Percentiles rank a stretch among this genome's conserved stretches.
phyloP scores from a whole-genome alignment of 768 basidiomycete genomes.

The Pisolithus tinctorius region DNA sequence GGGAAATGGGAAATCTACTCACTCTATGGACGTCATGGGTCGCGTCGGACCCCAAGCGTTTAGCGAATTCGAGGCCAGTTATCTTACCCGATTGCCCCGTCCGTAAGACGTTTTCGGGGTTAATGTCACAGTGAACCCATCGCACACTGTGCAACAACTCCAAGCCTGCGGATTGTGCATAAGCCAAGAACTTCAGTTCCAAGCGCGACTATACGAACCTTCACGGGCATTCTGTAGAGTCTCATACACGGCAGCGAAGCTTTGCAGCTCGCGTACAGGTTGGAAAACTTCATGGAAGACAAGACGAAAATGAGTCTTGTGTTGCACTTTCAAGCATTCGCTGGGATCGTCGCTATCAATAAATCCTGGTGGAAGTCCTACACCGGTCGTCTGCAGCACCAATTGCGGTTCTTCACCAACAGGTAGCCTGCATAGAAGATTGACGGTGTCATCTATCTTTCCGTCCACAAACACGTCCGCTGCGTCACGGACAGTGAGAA shows the following conservation, averaged over 20 bases:
- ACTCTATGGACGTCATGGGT: background rate
- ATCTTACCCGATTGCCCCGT: slow-evolving; percentile 1
- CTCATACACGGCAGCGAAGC: background rate
- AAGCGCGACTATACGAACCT: background rate
- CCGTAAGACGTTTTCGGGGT: slow-evolving; percentile 9
- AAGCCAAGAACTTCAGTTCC: background rate
- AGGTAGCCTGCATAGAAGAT: background rate
- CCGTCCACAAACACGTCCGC: background rate
- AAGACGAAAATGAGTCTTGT: slow-evolving; percentile 7
- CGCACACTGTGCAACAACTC: slow-evolving; percentile 1
- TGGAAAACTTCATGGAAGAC: slow-evolving; percentile 12
- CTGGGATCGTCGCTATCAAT: background rate
- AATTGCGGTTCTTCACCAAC: too few relatives aligned
- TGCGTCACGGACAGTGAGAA: background rate
- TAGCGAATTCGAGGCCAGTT: slow-evolving; percentile 12
- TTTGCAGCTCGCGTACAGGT: slow-evolving; percentile 1
- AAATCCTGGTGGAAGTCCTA: background rate
- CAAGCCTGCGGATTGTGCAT: slow-evolving; percentile 1
- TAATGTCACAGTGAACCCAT: slow-evolving; percentile 15
- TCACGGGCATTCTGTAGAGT: background rate
- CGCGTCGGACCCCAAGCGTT: background rate
- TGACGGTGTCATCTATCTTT: background rate
- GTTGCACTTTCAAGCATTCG: background rate
- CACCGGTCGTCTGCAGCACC: background rate
- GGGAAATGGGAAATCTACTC: background rate